Percentiles rank a stretch among this genome's conserved stretches.
Evolutionary conservation across 2,329 filamentous ascomycete species (phyloP).

Genomic region (Aspergillus sp.): DNA sequence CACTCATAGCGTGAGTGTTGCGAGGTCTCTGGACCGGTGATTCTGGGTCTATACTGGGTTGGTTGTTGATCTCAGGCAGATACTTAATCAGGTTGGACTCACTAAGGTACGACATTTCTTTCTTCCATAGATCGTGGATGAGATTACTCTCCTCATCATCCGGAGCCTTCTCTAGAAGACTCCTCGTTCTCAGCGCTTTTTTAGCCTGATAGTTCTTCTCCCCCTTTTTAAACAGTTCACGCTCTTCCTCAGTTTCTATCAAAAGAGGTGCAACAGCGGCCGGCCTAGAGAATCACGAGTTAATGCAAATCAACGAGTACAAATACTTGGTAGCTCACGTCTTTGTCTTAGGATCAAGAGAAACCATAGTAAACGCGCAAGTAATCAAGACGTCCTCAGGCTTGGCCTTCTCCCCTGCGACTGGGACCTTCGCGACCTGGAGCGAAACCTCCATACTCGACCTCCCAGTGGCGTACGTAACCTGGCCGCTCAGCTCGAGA

Average conservation of each 20-base stretch:
- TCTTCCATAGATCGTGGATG: slow-evolving; percentile 73
- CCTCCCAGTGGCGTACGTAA: slow-evolving; percentile 70
- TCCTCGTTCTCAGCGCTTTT: slow-evolving; percentile 60
- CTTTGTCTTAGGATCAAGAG: slow-evolving; percentile 67
- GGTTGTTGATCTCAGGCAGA: neutral
- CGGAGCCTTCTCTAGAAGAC: slow-evolving; percentile 66
- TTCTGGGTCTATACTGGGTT: slow-evolving; percentile 50
- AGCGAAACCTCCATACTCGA: slow-evolving; percentile 74
- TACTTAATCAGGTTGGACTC: slow-evolving; percentile 16
- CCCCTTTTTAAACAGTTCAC: slow-evolving; percentile 61
- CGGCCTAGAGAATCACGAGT: slow-evolving; percentile 44
- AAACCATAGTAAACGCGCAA: slow-evolving; percentile 78
- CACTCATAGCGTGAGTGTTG: slow-evolving; percentile 63
- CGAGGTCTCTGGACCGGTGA: slow-evolving; percentile 54
- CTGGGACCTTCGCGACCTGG: slow-evolving; percentile 68
- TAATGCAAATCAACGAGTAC: neutral
- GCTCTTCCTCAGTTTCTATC: slow-evolving; percentile 65
- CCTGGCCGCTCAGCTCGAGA: slow-evolving; percentile 68
- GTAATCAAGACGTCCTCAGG: slow-evolving; percentile 66
- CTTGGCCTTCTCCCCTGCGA: slow-evolving; percentile 55
- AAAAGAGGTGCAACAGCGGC: slow-evolving; percentile 62
- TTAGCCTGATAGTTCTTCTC: slow-evolving; percentile 67
- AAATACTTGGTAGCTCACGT: slow-evolving; percentile 42
- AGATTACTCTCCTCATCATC: slow-evolving; percentile 70
- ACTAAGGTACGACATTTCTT: slow-evolving; percentile 63